These are phyloP conservation scores for Pinus albicaulis DNA, from an alignment of 75 land plant species.

Conservation along the genomic window DNA sequence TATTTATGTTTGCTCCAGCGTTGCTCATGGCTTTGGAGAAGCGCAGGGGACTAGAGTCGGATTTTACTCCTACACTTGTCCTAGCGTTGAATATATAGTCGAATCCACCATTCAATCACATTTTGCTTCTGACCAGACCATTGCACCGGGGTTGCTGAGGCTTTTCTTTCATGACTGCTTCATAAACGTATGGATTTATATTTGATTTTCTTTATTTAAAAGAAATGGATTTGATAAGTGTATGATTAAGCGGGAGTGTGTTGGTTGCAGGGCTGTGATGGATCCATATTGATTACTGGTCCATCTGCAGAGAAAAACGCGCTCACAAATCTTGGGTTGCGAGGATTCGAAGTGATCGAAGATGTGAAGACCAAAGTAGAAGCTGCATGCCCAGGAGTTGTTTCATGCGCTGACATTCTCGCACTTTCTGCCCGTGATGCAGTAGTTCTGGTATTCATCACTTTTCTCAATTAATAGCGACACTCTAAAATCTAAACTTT, in stretches of 20 bases:
- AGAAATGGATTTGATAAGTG: too few species aligned
- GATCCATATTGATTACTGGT: constrained; percentile 8
- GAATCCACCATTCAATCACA: constrained; percentile 10
- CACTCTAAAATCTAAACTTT: too few species aligned
- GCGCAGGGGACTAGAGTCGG: constrained; percentile 28
- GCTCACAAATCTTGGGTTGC: constrained; percentile 7
- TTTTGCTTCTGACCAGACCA: not conserved
- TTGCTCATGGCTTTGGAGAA: not conserved
- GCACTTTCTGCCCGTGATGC: constrained; percentile 22
- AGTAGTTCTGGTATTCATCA: constrained; percentile 1
- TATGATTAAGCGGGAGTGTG: too few species aligned
- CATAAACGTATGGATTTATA: too few species aligned
- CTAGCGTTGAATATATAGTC: constrained; percentile 27
- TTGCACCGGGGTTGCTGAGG: constrained; percentile 7
- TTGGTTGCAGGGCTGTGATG: constrained; percentile 18
- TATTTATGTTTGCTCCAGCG: too few species aligned
- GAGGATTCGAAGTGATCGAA: constrained; percentile 23
- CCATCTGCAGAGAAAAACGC: constrained; percentile 20
- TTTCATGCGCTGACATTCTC: constrained; percentile 26
- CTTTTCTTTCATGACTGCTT: not conserved
- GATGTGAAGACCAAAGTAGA: constrained; percentile 18
- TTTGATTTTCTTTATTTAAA: too few species aligned
- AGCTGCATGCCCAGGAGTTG: constrained; percentile 15
- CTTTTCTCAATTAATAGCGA: too few species aligned
- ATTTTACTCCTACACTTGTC: constrained; percentile 25